These are phyloP conservation scores for Phytopythium ostracodes DNA, from an alignment of 352 stramenopile species.

Conservation along the genomic window DNA sequence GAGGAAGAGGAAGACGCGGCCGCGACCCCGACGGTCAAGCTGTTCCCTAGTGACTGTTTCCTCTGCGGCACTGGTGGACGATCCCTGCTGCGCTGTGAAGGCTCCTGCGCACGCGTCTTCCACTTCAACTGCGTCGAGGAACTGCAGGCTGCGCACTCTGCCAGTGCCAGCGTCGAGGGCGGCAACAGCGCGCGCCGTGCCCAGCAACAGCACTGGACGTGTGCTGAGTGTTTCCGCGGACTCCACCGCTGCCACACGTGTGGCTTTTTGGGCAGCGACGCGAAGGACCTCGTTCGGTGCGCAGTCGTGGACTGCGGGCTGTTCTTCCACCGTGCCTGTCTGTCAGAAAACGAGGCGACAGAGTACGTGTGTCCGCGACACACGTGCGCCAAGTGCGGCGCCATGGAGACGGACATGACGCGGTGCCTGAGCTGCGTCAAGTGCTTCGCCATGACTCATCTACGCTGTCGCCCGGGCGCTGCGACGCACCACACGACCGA, in stretches of 20 bases:
- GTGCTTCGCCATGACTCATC: constrained; percentile 44
- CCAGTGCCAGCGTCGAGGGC: constrained; percentile 7
- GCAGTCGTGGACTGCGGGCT: constrained; percentile 48
- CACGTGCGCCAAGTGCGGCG: constrained; percentile 42
- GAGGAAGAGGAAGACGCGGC: background rate
- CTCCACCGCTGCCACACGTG: constrained; percentile 61
- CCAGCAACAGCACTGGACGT: constrained; percentile 46
- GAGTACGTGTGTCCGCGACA: constrained; percentile 59
- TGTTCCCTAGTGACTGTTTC: constrained; percentile 56
- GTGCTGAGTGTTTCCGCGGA: constrained; percentile 53
- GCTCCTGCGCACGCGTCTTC: constrained; percentile 51
- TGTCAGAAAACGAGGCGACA: constrained; percentile 10
- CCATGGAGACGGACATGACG: constrained; percentile 44
- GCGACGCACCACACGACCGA: background rate
- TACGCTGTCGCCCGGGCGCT: constrained; percentile 26
- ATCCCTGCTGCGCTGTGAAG: constrained; percentile 50
- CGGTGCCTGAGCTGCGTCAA: constrained; percentile 50
- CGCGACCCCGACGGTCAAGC: constrained; percentile 17
- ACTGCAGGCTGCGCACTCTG: constrained; percentile 21
- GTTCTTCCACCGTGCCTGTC: constrained; percentile 52
- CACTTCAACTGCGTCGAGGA: constrained; percentile 62
- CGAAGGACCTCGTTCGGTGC: constrained; percentile 46
- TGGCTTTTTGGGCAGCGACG: constrained; percentile 65
- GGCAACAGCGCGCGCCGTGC: constrained; percentile 24
- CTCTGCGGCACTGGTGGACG: constrained; percentile 49